Percentiles rank a stretch among this genome's conserved stretches.
phyloP scores from a whole-genome alignment of 164 flowering plant species.

The Dillenia turbinata region DNA sequence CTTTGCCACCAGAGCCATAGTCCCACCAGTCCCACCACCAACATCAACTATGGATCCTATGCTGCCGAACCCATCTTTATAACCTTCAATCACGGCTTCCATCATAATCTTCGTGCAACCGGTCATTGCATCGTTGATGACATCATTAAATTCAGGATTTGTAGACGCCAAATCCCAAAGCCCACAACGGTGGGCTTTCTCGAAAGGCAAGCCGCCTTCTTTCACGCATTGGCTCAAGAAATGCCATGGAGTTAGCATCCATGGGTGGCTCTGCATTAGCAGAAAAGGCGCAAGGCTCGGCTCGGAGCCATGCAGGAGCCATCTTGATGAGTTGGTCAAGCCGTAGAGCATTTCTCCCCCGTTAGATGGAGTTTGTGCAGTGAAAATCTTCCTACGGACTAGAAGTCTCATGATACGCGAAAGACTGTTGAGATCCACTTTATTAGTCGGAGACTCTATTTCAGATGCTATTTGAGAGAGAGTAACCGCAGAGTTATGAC shows the following conservation, averaged over 20 bases:
- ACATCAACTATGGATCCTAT: constrained; percentile 42
- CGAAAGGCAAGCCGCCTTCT: constrained; percentile 40
- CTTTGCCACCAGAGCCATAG: constrained; percentile 29
- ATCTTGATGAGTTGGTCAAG: constrained; percentile 21
- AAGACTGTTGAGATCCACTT: constrained; percentile 23
- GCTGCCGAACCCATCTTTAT: constrained; percentile 29
- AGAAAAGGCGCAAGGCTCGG: constrained; percentile 24
- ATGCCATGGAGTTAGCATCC: constrained; percentile 22
- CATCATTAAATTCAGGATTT: too few relatives aligned
- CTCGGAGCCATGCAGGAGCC: constrained; percentile 24
- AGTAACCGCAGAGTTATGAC: constrained; percentile 29
- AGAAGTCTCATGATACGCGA: too few relatives aligned
- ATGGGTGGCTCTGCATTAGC: constrained; percentile 23
- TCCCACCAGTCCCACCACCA: constrained; percentile 43
- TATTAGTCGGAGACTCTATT: constrained; percentile 13
- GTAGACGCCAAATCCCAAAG: too few relatives aligned
- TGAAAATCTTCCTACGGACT: too few relatives aligned
- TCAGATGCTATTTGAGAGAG: constrained; percentile 22
- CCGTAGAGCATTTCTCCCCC: constrained; percentile 27
- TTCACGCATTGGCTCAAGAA: constrained; percentile 24
- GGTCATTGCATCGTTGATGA: too few relatives aligned
- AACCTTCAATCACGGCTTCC: too few relatives aligned
- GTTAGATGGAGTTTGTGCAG: too few relatives aligned
- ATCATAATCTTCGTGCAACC: too few relatives aligned
- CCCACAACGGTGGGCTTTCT: too few relatives aligned